A percentile compares a stretch with the other conserved stretches of the same genome.
Conservation (phyloP, 495 filamentous ascomycete species). For the Hyaloscypha hepaticicola region DNA sequence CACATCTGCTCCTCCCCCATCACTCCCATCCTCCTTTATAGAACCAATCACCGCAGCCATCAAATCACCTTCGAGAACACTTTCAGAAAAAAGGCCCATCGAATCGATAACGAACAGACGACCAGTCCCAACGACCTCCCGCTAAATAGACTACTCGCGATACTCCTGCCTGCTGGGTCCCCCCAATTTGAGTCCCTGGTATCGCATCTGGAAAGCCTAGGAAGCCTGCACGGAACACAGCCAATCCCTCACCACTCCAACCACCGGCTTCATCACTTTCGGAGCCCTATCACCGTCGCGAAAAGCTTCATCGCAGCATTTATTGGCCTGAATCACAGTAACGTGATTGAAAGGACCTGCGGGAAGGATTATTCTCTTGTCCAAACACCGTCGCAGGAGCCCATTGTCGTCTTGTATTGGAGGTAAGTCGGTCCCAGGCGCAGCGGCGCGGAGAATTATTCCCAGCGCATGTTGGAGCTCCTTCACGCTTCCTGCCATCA, state of each 20-base stretch:
- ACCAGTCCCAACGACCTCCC: not conserved
- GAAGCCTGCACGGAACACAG: slow-evolving; percentile 23
- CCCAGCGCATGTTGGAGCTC: slow-evolving; percentile 12
- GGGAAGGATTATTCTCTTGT: slow-evolving; percentile 27
- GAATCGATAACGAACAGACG: slow-evolving; percentile 3
- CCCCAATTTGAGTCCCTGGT: slow-evolving; percentile 2
- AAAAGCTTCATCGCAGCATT: slow-evolving; percentile 19
- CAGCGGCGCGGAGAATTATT: slow-evolving; percentile 18
- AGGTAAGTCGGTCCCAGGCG: slow-evolving; percentile 25
- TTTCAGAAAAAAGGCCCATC: slow-evolving; percentile 10
- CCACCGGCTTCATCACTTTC: slow-evolving; percentile 15
- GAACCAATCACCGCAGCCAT: slow-evolving; percentile 22
- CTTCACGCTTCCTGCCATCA: slow-evolving; percentile 3
- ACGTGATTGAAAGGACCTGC: slow-evolving; percentile 30
- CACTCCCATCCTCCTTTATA: not conserved
- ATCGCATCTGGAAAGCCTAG: slow-evolving; percentile 8
- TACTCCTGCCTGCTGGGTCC: not conserved
- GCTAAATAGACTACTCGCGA: slow-evolving; percentile 7
- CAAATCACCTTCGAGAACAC: slow-evolving; percentile 22
- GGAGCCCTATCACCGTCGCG: slow-evolving; percentile 29
- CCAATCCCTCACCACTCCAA: slow-evolving; percentile 25
- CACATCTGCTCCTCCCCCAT: slow-evolving; percentile 12
- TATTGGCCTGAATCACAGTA: slow-evolving; percentile 30
- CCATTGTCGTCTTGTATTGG: slow-evolving; percentile 22
- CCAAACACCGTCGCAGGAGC: slow-evolving; percentile 6